Evolutionary conservation across 768 basidiomycete genomes (phyloP).

Genomic region (Pisolithus sp.): DNA sequence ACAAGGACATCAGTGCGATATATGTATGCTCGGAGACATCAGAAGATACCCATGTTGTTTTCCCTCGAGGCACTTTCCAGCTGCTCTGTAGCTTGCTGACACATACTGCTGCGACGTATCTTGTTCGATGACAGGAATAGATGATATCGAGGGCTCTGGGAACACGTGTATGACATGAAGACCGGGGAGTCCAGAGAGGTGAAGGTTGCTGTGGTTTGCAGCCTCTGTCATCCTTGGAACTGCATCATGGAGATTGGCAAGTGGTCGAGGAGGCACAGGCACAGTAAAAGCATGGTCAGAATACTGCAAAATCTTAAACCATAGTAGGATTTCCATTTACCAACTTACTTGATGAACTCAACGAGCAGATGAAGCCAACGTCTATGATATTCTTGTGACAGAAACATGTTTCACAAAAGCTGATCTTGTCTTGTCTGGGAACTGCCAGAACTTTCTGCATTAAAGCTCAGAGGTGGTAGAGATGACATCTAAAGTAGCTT

Average conservation of each 20-base stretch:
- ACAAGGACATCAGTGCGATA: constrained; percentile 14
- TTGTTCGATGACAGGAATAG: too few species aligned
- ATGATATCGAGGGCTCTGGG: constrained; percentile 22
- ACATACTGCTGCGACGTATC: constrained; percentile 42
- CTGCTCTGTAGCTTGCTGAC: constrained; percentile 86
- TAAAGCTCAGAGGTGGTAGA: constrained; percentile 44
- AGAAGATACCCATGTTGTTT: constrained; percentile 68
- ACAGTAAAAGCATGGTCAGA: too few species aligned
- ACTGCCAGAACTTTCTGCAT: constrained; percentile 48
- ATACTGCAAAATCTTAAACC: too few species aligned
- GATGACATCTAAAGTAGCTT: constrained; percentile 71
- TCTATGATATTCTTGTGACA: too few species aligned
- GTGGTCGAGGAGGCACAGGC: too few species aligned
- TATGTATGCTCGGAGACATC: background rate
- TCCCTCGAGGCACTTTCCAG: constrained; percentile 81
- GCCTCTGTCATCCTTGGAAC: too few species aligned
- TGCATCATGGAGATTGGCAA: too few species aligned
- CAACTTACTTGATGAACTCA: constrained; percentile 87
- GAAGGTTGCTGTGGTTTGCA: too few species aligned
- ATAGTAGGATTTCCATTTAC: too few species aligned
- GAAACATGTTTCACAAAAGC: constrained; percentile 65
- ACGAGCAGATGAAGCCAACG: constrained; percentile 38
- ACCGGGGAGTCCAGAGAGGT: too few species aligned
- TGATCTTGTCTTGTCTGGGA: constrained; percentile 91
- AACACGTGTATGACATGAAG: too few species aligned